Evolutionary conservation across 225 moss, liverwort and hornwort species (phyloP), one percentile per base, ranked within the genome.

Genomic region (Sphagnum contortum): DNA sequence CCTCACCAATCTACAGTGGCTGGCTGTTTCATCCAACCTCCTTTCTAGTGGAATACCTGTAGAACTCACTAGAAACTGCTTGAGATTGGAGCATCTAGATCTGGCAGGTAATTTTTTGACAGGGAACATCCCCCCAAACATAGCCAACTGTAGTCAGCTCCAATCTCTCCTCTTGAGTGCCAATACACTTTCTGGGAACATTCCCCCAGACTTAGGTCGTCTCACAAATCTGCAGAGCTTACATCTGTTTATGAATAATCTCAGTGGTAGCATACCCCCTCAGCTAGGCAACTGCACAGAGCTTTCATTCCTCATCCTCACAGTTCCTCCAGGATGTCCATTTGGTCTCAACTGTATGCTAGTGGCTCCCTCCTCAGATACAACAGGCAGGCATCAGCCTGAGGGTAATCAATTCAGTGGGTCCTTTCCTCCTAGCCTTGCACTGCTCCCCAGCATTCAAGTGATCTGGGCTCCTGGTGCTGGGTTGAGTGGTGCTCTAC

Each of bases 401-500:
- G 88, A 90, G 72, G 67, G 75, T 45, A 94, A 94, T 49, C 65
- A 48, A 6, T 94, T 91, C 48, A 70, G 50, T 51, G 91, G 94
- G 53, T 60, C 76, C 5, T 83, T 94, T 67, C 91, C 94, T 70
- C 70, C 79, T n/a, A 69, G 76, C 53, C 76, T 91, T 58, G 76
- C 75, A 6, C 62, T 72, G 47, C 89, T 94, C 49, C 87, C 88
- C 61, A 71, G 50, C 47, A 74, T 94, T 50, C 76, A 79, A 46
- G 81, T 87, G 61, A 76, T 91, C 50, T 94, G 94, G 94, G 94
- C 78, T 0, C 94, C 91, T 8, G 78, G 65, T 12, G 85, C 84
- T 4, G 93, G 86, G 48, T 63, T 93, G 5, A 83, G 65, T 64
- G 90, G 76, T 64, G 12, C 60, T 49, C 64, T 92, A 47, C 91